Conservation (phyloP, 129 eudicot genomes). For the Helianthus annuus region DNA sequence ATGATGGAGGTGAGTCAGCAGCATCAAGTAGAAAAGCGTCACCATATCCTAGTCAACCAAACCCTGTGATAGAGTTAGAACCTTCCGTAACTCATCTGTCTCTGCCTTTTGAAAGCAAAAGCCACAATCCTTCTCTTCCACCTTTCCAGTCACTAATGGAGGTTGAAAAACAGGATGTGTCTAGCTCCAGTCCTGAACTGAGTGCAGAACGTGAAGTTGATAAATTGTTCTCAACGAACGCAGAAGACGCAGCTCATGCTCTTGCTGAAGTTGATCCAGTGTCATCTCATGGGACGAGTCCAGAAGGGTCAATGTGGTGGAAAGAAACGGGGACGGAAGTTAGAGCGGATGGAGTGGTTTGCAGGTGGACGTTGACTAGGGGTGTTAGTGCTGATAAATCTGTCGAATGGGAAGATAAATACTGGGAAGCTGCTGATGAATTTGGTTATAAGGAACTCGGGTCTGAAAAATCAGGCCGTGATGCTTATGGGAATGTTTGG, state of each 20-base stretch:
- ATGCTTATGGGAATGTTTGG: conserved; percentile 90
- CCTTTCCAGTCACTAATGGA: conserved; percentile 76
- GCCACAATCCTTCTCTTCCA: conserved; percentile 48
- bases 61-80: conserved; percentile 67
- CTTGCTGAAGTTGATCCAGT: conserved; percentile 45
- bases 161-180: conserved; percentile 45
- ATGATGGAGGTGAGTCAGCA: conserved; percentile 25
- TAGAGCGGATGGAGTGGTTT: conserved; percentile 82
- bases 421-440: conserved; percentile 96
- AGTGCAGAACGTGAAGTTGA: conserved; percentile 52
- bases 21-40: conserved; percentile 33
- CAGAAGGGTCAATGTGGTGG: conserved; percentile 92
- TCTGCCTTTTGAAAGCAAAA: conserved; percentile 68
- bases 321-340: conserved; percentile 74
- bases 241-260: conserved; percentile 77
- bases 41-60: conserved; percentile 31
- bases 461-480: conserved; percentile 97
- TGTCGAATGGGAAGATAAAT: conserved; percentile 90
- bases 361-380: conserved; percentile 83
- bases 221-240: conserved; percentile 50
- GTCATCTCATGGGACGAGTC: conserved; percentile 42
- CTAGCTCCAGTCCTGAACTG: conserved; percentile 38
- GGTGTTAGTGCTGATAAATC: conserved; percentile 76
- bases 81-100: conserved; percentile 44
- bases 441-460: conserved; percentile 87